These are phyloP conservation scores for Cydonia oblonga DNA, from an alignment of 331 rosid species.

Conservation along the genomic window DNA sequence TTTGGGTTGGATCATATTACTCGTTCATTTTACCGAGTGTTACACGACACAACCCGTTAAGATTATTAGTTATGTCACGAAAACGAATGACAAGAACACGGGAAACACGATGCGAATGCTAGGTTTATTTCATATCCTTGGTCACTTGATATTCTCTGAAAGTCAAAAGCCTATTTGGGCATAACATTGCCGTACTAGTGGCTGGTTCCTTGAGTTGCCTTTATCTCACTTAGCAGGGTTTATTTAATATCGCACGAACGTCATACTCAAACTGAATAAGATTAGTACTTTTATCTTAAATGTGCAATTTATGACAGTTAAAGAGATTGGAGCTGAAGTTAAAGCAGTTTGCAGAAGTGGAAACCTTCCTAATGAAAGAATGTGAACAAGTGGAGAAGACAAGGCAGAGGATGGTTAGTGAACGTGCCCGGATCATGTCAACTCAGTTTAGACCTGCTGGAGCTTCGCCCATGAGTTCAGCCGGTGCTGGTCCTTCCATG, in stretches of 20 bases:
- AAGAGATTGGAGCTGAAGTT: slow-evolving; percentile 85
- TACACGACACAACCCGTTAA: too few species aligned
- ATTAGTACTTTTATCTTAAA: not conserved
- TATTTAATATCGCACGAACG: not conserved
- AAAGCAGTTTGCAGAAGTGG: slow-evolving; percentile 92
- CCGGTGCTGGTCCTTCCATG: slow-evolving; percentile 64
- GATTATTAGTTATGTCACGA: too few species aligned
- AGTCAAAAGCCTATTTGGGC: not conserved
- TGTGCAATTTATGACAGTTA: slow-evolving; percentile 44
- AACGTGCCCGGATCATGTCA: slow-evolving; percentile 60
- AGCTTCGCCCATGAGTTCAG: slow-evolving; percentile 34
- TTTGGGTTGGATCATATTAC: too few species aligned
- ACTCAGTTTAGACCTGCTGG: slow-evolving; percentile 62
- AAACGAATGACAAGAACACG: too few species aligned
- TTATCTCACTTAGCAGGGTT: not conserved
- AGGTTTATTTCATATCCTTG: not conserved
- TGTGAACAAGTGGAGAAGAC: slow-evolving; percentile 89
- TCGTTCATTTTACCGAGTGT: too few species aligned
- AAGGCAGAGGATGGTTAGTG: slow-evolving; percentile 65
- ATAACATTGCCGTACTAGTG: not conserved
- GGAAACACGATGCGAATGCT: too few species aligned
- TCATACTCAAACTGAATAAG: not conserved
- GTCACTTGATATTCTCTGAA: not conserved
- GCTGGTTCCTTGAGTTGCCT: not conserved
- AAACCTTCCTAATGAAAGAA: slow-evolving; percentile 90